Base-by-base conservation (phyloP, 805 yeast genomes). In the Wickerhamiella lipophila region DNA sequence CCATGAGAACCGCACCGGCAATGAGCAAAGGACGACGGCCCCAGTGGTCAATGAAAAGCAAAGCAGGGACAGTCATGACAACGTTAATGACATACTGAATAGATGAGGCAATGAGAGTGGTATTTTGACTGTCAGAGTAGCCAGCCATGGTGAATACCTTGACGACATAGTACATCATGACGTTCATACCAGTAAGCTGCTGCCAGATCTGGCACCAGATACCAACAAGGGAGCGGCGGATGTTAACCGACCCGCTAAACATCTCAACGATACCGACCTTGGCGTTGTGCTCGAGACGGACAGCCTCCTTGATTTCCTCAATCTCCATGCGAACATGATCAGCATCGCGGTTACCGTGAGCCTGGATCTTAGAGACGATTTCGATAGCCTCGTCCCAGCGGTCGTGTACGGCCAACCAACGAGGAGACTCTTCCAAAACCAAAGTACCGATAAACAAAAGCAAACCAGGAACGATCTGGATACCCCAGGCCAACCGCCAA, bases 51-150 rank as follows among this genome's bases (percentile, higher is more conserved):
- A 87, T 81, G 36, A 82, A 67, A 39, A 81, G 60, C 26, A 89
- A 75, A 0, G 95, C 95, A 0, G 96, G 96, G 7, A 88, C 69
- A 2, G 94, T 86, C 57, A 79, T 79, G 2, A 73, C 73, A 26
- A 82, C 87, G 61, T 86, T 84, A 22, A 84, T 94, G n/a, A 83
- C 79, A 52, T 58, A 57, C 38, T 56, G 58, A 21, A 56, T 45
- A 4, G 59, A 54, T 62, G 83, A 84, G 3, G 95, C 83, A 44
- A 83, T 35, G 11, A 44, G 13, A 23, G 47, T 44, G 22, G 47
- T 44, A 15, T 23, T 34, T 1, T 30, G 12, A 12, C 25, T 34
- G 5, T 22, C 11, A 6, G 47, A 34, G 46, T 50, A 54, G 52
- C 75, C 78, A 3, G 68, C 54, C 48, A 76, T 65, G 30, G 75